phyloP scores from a whole-genome alignment of 106 monocot genomes.

The Allium sativum region DNA sequence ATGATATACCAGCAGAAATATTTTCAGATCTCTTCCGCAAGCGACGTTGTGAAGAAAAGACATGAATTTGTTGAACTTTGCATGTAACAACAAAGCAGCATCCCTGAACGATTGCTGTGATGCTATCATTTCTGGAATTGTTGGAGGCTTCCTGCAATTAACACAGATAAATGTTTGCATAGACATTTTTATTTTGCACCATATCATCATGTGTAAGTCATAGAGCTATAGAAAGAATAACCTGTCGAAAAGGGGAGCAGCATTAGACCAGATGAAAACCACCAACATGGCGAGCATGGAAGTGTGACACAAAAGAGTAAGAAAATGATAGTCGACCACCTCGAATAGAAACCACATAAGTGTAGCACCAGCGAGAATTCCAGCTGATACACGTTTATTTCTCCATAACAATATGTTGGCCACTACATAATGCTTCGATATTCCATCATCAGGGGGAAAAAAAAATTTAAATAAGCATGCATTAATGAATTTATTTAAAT shows the following conservation, averaged over 20 bases:
- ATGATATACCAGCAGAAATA: conserved; percentile 36
- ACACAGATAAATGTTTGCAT: not conserved
- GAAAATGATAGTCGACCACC: conserved; percentile 58
- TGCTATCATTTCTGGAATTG: conserved; percentile 38
- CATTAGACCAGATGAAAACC: conserved; percentile 62
- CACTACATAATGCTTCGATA: conserved; percentile 13
- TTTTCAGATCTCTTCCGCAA: conserved; percentile 45
- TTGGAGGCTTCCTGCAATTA: conserved; percentile 35
- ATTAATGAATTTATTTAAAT: too few relatives aligned
- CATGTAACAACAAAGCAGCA: conserved; percentile 14
- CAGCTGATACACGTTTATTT: conserved; percentile 33
- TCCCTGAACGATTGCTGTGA: conserved; percentile 34
- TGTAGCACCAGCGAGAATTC: conserved; percentile 25
- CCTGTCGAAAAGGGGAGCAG: conserved; percentile 41
- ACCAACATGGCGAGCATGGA: conserved; percentile 38
- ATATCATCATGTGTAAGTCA: not conserved
- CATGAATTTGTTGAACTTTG: conserved; percentile 10
- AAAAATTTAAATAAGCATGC: not conserved
- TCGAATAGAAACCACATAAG: conserved; percentile 53
- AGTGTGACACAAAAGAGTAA: conserved; percentile 52
- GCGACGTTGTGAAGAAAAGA: conserved; percentile 36
- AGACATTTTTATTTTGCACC: not conserved
- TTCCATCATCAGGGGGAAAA: not conserved
- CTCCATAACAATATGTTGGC: conserved; percentile 61
- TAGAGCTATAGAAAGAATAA: not conserved